A percentile compares a stretch with the other conserved stretches of the same genome.
Conservation (phyloP, 78 protist species). For the Diacronema lutheri region DNA sequence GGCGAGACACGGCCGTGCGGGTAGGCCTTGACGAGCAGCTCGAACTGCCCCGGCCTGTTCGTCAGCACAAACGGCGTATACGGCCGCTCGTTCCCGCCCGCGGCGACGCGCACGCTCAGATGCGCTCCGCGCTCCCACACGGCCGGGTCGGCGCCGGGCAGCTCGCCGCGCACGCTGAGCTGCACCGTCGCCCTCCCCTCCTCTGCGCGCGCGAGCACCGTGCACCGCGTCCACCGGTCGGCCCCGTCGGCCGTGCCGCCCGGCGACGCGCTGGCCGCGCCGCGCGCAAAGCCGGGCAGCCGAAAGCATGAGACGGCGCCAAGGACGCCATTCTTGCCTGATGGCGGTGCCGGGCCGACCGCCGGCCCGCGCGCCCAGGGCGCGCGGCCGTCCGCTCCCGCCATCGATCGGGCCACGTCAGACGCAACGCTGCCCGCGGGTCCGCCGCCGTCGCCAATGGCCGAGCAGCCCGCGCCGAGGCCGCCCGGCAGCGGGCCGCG, state of each 20-base stretch:
- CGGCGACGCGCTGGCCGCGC: too few relatives aligned
- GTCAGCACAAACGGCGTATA: neutral
- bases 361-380: neutral
- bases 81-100: neutral
- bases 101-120: neutral
- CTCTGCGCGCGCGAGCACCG: too few relatives aligned
- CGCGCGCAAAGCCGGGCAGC: too few relatives aligned
- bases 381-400: constrained; percentile 12
- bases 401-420: neutral
- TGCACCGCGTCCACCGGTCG: too few relatives aligned
- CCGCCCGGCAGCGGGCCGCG: too few relatives aligned
- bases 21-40: neutral
- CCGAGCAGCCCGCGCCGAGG: too few relatives aligned
- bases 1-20: neutral
- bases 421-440: neutral
- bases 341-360: too few relatives aligned
- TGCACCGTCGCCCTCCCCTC: neutral
- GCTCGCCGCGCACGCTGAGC: neutral
- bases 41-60: neutral
- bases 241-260: too few relatives aligned
- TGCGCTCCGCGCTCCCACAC: neutral
- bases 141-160: neutral
- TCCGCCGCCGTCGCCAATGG: too few relatives aligned
- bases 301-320: too few relatives aligned
- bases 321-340: too few relatives aligned